phyloP scores from a whole-genome alignment of 768 basidiomycete genomes.

The Xerocomellus amylosporus region DNA sequence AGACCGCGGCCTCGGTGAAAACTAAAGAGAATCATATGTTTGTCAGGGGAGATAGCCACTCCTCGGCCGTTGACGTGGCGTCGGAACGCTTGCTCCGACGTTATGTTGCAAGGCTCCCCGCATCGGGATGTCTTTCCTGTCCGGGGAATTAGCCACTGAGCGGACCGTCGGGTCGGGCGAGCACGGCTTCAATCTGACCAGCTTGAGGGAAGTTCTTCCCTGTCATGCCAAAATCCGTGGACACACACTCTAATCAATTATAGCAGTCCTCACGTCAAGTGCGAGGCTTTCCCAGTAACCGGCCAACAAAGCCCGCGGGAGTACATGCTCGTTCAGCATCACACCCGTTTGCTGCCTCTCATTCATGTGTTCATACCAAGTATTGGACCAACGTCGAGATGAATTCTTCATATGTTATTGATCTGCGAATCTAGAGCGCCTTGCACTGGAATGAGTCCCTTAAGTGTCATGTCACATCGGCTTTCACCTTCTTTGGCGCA shows the following conservation, averaged over 20 bases:
- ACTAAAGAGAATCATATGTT: neutral
- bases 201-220: conserved; percentile 2
- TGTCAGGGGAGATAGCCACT: neutral
- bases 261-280: conserved; percentile 10
- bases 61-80: conserved; percentile 3
- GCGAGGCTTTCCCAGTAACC: conserved; percentile 20
- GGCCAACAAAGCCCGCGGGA: conserved; percentile 19
- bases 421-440: neutral
- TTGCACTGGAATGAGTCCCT: neutral
- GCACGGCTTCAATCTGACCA: conserved; percentile 14
- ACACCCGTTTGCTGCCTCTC: neutral
- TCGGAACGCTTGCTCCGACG: conserved; percentile 17
- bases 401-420: neutral
- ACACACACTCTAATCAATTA: conserved; percentile 9
- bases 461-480: neutral
- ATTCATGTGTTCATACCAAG: conserved; percentile 1
- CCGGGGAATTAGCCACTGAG: conserved; percentile 21
- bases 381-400: neutral
- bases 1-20: neutral
- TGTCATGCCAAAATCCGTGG: conserved; percentile 18
- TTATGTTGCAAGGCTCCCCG: neutral
- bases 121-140: conserved; percentile 11
- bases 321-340: conserved; percentile 5
- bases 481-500: neutral
- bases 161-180: conserved; percentile 1